Conservation (phyloP, 2,329 filamentous ascomycete genomes). For the Zymoseptoria pseudotritici region DNA sequence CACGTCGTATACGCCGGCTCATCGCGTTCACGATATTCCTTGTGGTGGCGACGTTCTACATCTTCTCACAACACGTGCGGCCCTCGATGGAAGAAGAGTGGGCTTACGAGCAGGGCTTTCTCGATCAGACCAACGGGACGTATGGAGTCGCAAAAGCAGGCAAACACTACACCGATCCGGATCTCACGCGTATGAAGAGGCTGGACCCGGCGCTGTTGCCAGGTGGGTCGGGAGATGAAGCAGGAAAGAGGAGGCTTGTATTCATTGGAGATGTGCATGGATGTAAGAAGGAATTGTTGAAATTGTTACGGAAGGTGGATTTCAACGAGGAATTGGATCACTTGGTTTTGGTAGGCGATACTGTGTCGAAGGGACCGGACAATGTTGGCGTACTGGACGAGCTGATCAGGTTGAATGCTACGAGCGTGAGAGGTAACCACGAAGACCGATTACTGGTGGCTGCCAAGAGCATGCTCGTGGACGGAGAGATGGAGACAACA, state of each 20-base stretch:
- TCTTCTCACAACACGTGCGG: constrained; percentile 32
- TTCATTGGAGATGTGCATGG: constrained; percentile 92
- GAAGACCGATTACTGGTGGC: constrained; percentile 73
- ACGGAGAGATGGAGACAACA: constrained; percentile 2
- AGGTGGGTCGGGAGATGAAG: constrained; percentile 27
- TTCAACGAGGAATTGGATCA: constrained; percentile 63
- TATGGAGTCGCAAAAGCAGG: constrained; percentile 26
- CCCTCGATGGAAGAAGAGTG: constrained; percentile 31
- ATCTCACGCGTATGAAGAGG: constrained; percentile 44
- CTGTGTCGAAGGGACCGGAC: constrained; percentile 82
- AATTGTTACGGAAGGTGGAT: constrained; percentile 58
- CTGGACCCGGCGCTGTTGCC: constrained; percentile 37
- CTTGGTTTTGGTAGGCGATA: constrained; percentile 67
- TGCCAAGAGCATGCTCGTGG: constrained; percentile 13
- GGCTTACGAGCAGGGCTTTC: constrained; percentile 30
- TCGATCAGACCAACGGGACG: constrained; percentile 19
- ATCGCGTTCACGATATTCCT: constrained; percentile 28
- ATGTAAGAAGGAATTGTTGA: constrained; percentile 57
- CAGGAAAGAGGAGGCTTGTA: constrained; percentile 55
- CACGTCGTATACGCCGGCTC: constrained; percentile 23
- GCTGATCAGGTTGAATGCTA: constrained; percentile 65
- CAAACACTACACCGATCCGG: constrained; percentile 18
- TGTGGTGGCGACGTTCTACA: constrained; percentile 25
- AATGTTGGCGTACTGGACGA: constrained; percentile 69
- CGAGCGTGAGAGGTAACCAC: constrained; percentile 83